Base-by-base conservation (phyloP, 2,329 filamentous ascomycete genomes). In the Catunica adiposa region DNA sequence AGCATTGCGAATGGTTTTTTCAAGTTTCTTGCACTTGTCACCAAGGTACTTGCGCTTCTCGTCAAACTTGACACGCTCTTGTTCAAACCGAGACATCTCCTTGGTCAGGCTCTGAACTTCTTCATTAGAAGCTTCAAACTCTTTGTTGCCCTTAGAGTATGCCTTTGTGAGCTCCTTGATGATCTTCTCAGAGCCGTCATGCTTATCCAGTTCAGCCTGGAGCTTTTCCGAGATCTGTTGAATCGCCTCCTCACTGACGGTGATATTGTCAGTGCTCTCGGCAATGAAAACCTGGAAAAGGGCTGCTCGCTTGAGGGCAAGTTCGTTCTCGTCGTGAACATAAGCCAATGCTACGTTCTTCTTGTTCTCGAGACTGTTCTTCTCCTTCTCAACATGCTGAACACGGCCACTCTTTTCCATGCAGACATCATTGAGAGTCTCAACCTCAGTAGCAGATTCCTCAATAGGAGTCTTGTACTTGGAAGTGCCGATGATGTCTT, bases 391-490 rank as follows among this genome's bases (percentile, higher is more conserved):
- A 1, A 98, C 92, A 64, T 96, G 90, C 69, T 97, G 89, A 1
- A 98, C 92, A 60, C 94, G 86, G 37, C 82, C 86, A 62, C 86
- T 95, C 73, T 98, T 98, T 68, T 98, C 92, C 63, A 88, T 76
- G 65, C 92, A 98, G 1, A 94, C 80, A 63, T 98, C 92, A 65
- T 98, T 98, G 55, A 97, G 77, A 1, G 81, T 82, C 68, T 98
- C 92, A 0, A 95, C 87, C 67, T 97, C 87, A 1, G 83, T 72
- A 0, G 89, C 90, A 0, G 89, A 83, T 70, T 98, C 92, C 62
- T 98, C 92, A 60, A 98, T 98, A 0, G 92, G 90, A 0, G 85
- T 79, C 71, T 98, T 98, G 73, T 98, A 98, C 67, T 95, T 96
- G 4, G 92, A 97, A 0, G 92, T 98, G 60, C 94, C 92, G 63